Percentiles rank a stretch among this genome's conserved stretches.
These are phyloP conservation scores for Glomus cerebriforme DNA, from an alignment of 192 early-diverging fungal species.

Conservation along the genomic window DNA sequence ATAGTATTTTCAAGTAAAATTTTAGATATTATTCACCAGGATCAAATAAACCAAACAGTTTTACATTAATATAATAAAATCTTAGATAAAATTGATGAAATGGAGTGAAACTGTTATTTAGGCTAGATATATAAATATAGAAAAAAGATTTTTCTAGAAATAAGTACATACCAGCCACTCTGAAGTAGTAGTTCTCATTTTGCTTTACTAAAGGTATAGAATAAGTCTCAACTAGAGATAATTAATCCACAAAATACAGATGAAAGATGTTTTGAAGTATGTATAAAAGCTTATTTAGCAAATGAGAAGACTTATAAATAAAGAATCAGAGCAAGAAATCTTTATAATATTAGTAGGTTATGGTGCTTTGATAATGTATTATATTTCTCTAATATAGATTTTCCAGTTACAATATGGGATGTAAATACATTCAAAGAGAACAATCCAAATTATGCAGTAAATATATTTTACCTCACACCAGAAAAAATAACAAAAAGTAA, in stretches of 20 bases:
- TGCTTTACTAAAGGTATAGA: conserved; percentile 1
- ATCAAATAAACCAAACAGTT: too few relatives aligned
- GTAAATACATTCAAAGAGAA: conserved; percentile 8
- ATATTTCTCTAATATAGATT: conserved; percentile 6
- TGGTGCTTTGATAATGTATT: neutral
- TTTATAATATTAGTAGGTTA: neutral
- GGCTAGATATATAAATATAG: neutral
- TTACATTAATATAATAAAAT: too few relatives aligned
- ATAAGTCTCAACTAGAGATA: conserved; percentile 19
- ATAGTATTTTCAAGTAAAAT: neutral
- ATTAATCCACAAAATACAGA: conserved; percentile 19
- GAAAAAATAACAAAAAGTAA: neutral
- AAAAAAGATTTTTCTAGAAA: conserved; percentile 10
- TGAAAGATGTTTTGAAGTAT: conserved; percentile 2
- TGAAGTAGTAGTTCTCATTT: neutral
- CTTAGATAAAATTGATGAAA: conserved; percentile 2
- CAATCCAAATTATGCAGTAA: conserved; percentile 20
- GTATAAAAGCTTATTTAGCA: neutral
- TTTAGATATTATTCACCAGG: too few relatives aligned
- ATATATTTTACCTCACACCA: neutral
- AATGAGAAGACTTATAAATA: neutral
- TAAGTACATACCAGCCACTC: neutral
- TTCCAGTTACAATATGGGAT: conserved; percentile 14
- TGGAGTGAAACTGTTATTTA: neutral
- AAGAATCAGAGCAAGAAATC: neutral